A percentile compares a stretch with the other conserved stretches of the same genome.
Conservation (phyloP, 495 filamentous ascomycete species). For the Aspergillus saccharolyticus region DNA sequence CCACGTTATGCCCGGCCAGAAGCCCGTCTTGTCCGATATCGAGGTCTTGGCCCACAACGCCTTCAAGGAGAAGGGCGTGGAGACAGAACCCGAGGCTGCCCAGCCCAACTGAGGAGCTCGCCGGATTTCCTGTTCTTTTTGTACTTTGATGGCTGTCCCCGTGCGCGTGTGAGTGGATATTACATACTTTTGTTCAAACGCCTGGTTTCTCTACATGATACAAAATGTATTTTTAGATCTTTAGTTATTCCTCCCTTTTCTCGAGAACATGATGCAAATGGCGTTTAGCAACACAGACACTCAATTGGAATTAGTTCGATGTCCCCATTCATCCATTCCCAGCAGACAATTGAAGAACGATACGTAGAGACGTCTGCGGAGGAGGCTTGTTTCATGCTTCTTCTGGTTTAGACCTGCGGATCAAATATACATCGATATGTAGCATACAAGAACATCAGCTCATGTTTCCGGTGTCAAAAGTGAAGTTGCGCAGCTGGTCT, state of each 20-base stretch:
- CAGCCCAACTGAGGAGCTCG: neutral
- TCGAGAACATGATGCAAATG: constrained; percentile 36
- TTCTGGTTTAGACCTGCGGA: constrained; percentile 2
- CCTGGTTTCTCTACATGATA: constrained; percentile 9
- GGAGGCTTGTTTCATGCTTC: neutral
- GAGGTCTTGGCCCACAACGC: constrained; percentile 38
- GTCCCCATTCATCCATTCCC: constrained; percentile 5
- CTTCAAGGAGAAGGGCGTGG: constrained; percentile 35
- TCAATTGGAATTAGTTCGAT: neutral
- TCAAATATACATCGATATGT: constrained; percentile 27
- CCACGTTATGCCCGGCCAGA: constrained; percentile 35
- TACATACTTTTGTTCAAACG: neutral
- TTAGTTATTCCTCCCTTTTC: constrained; percentile 34
- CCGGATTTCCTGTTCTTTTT: neutral
- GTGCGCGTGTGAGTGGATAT: neutral
- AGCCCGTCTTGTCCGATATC: constrained; percentile 16
- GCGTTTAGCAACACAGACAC: constrained; percentile 25
- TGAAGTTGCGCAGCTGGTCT: neutral
- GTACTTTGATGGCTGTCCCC: constrained; percentile 8
- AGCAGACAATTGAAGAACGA: neutral
- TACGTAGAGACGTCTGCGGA: no score
- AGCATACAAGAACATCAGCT: constrained; percentile 16
- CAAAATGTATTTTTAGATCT: constrained; percentile 61
- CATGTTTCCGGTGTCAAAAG: neutral
- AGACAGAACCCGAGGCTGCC: neutral